Base-by-base conservation (phyloP, 106 monocot species). In the Dioscorea zingiberensis region DNA sequence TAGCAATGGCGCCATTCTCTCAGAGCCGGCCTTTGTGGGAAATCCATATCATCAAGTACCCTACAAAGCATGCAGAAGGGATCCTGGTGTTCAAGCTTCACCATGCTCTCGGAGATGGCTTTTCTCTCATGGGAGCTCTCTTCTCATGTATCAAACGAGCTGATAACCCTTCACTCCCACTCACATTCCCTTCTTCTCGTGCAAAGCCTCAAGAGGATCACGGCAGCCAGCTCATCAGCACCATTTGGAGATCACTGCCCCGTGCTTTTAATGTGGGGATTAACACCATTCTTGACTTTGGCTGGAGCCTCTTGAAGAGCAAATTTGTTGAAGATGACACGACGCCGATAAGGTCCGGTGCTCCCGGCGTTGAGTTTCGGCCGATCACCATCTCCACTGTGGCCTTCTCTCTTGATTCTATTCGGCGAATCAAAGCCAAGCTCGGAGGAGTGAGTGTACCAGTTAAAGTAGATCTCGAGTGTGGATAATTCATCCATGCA, bases 21-120 rank as follows among this genome's bases (percentile, higher is more conserved):
- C 64, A 73, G 21, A 28, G 26, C 70, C 59, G 58, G 29, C 90
- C 90, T 1, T 62, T 84, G 53, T 91, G 90, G 90, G 77, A 78
- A 55, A 30, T 91, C 13, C 83, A 91, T 67, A 63, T 83, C 26
- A 71, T 89, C 61, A 89, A 89, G 69, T 89, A 82, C 57, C 85
- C 89, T 4, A 89, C 89, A 6, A 78, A 53, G 27, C 64, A 29
- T 14, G 66, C 62, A 13, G 58, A 15, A 27, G 90, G 83, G 13
- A 74, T 80, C 14, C 17, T 83, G 10, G 77, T 90, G 18, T 90
- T 86, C 83, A 85, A 78, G 83, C 79, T 90, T 21, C 90, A 90
- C 74, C 90, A 90, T 26, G 69, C 90, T 0, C 74, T 90, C 3
- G 90, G 90, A 10, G 90, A 90, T 27, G 90, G 90, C 25, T 86